These are phyloP conservation scores for Fusarium torulosum DNA, from an alignment of 2,329 filamentous ascomycete species.

Conservation along the genomic window DNA sequence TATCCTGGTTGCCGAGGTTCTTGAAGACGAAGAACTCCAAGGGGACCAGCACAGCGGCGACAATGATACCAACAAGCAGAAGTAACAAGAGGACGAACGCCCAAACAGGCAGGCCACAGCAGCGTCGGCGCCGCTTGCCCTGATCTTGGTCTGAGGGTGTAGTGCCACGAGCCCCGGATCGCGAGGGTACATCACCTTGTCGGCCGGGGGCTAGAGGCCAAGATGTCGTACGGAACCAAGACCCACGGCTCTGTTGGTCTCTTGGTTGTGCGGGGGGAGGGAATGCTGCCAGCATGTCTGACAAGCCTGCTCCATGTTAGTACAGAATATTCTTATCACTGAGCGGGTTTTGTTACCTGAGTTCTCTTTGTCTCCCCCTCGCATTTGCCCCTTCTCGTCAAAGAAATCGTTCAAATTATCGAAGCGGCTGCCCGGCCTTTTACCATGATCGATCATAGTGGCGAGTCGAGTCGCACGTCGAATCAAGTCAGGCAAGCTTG, in stretches of 20 bases:
- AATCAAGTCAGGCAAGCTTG: slow-evolving; percentile 92
- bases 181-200: slow-evolving; percentile 38
- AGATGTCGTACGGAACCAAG: slow-evolving; percentile 59
- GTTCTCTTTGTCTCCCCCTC: slow-evolving; percentile 56
- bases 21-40: slow-evolving; percentile 73
- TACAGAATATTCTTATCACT: slow-evolving; percentile 52
- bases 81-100: slow-evolving; percentile 76
- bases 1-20: slow-evolving; percentile 56
- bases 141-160: slow-evolving; percentile 43
- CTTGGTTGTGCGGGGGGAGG: slow-evolving; percentile 68
- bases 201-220: slow-evolving; percentile 62
- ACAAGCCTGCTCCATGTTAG: slow-evolving; percentile 66
- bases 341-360: slow-evolving; percentile 52
- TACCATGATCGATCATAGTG: slow-evolving; percentile 87
- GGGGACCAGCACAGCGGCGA: slow-evolving; percentile 86
- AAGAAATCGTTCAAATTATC: slow-evolving; percentile 66
- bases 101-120: slow-evolving; percentile 88
- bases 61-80: slow-evolving; percentile 77
- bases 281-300: slow-evolving; percentile 75
- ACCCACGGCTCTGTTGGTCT: slow-evolving; percentile 60
- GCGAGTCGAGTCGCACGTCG: slow-evolving; percentile 87
- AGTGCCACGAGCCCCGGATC: slow-evolving; percentile 38
- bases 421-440: slow-evolving; percentile 70
- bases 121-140: slow-evolving; percentile 67
- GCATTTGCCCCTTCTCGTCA: slow-evolving; percentile 57